These are phyloP conservation scores for Hypoxylon intermedium DNA, from an alignment of 495 filamentous ascomycete genomes.

Conservation along the genomic window DNA sequence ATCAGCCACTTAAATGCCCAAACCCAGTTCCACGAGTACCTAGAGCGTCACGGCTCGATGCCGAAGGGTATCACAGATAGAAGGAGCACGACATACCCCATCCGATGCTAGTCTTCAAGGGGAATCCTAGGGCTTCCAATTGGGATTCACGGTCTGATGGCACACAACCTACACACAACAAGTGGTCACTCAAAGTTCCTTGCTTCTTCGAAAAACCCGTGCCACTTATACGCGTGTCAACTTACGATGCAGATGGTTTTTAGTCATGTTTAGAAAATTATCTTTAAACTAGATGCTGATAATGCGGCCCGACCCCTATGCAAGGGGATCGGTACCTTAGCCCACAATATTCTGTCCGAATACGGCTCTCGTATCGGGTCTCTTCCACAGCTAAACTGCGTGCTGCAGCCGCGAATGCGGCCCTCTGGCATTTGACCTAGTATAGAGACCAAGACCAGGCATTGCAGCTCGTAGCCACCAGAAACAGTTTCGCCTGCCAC, in stretches of 20 bases:
- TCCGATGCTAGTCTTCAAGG: constrained; percentile 13
- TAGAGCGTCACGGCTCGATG: constrained; percentile 25
- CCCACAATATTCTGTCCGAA: constrained; percentile 3
- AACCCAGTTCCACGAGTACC: constrained; percentile 5
- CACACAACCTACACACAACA: too few relatives aligned
- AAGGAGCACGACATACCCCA: constrained; percentile 13
- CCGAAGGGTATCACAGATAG: constrained; percentile 18
- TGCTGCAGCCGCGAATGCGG: background rate
- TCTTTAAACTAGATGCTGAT: background rate
- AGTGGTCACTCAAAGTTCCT: background rate
- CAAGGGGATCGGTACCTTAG: background rate
- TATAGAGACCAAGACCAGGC: constrained; percentile 4
- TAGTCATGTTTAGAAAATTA: background rate
- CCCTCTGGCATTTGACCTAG: background rate
- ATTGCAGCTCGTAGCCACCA: constrained; percentile 15
- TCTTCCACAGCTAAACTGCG: background rate
- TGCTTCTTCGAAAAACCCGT: background rate
- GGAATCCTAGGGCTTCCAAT: background rate
- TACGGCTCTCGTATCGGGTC: constrained; percentile 5
- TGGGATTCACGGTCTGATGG: background rate
- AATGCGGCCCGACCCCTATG: background rate
- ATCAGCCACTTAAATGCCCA: constrained; percentile 25
- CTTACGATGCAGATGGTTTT: background rate
- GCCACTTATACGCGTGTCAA: background rate
- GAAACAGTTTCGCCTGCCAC: constrained; percentile 8